Evolutionary conservation across 148 eudicot genomes (phyloP), one percentile per base, ranked within the genome.

Genomic region (Silene conica): DNA sequence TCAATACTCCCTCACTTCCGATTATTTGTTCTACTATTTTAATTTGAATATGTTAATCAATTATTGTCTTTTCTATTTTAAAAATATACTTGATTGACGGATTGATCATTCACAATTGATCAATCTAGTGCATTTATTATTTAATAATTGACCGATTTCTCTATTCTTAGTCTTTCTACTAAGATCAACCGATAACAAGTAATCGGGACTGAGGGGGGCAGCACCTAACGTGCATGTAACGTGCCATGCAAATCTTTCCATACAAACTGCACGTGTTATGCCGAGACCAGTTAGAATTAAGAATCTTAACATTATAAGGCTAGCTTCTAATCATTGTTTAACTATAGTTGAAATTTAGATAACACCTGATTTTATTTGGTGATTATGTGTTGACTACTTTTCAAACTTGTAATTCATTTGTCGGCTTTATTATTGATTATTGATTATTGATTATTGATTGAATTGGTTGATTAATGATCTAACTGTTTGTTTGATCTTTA

Each of bases 311-410:
- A 50, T 50, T 12, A 50, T 50, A 12, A 21, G 22, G 12, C 7
- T 20, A 21, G 12, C 7, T 20, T 8, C 23, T 61, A 61, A 61
- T 61, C 26, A 6, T 4, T 62, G 16, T 62, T 59, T 6, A 56
- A 63, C 9, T 6, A 20, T 23, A 64, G 60, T 78, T 78, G 76
- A 78, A 72, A 48, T 45, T 74, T 19, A 79, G 78, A 62, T 79
- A 79, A 69, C 69, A 69, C 78, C 81, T 74, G 66, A 34, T 60
- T 73, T 50, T 18, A 23, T 54, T 69, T 62, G 9, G 77, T 69
- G 67, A 25, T 34, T 22, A 79, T 73, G 74, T 79, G 74, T 19
- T 79, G 58, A 73, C 81, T 18, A 18, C 43, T 56, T 66, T 65
- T 77, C 14, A 65, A 65, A 64, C 2, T 13, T 8, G 26, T 63